Evolutionary conservation across 2,329 filamentous ascomycete genomes (phyloP).

Genomic region (Nigrograna mackinnonii): DNA sequence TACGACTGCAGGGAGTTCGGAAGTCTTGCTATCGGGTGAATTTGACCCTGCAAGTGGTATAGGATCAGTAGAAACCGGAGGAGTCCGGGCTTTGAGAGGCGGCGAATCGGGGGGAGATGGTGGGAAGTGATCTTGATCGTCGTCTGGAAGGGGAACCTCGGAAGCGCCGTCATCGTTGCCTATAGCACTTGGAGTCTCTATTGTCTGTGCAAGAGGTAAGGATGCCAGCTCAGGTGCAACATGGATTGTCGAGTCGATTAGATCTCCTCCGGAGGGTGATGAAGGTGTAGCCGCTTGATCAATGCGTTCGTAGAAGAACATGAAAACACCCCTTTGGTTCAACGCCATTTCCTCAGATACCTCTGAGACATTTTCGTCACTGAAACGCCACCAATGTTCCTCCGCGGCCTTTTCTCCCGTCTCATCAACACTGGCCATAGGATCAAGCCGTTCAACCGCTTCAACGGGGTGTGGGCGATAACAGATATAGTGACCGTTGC

Average conservation of each 20-base stretch:
- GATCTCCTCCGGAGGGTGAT: background rate
- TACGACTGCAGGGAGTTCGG: background rate
- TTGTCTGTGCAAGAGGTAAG: slow-evolving; percentile 8
- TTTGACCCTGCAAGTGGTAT: background rate
- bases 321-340: slow-evolving; percentile 82
- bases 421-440: slow-evolving; percentile 12
- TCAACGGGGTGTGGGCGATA: slow-evolving; percentile 70
- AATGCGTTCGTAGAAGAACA: slow-evolving; percentile 88
- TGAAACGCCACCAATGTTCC: slow-evolving; percentile 84
- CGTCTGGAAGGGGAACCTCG: slow-evolving; percentile 22
- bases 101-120: slow-evolving; percentile 5
- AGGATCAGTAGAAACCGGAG: background rate
- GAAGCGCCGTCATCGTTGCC: slow-evolving; percentile 12
- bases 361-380: slow-evolving; percentile 80
- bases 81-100: background rate
- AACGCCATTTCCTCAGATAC: slow-evolving; percentile 76
- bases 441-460: slow-evolving; percentile 7
- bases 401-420: slow-evolving; percentile 23
- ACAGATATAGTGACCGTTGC: slow-evolving; percentile 95
- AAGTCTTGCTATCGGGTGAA: background rate
- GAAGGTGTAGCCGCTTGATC: slow-evolving; percentile 47
- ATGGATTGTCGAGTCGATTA: background rate
- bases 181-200: background rate
- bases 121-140: slow-evolving; percentile 16
- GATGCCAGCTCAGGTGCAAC: slow-evolving; percentile 7